Conservation (phyloP, 495 filamentous ascomycete genomes). For the Penicillium taxi region DNA sequence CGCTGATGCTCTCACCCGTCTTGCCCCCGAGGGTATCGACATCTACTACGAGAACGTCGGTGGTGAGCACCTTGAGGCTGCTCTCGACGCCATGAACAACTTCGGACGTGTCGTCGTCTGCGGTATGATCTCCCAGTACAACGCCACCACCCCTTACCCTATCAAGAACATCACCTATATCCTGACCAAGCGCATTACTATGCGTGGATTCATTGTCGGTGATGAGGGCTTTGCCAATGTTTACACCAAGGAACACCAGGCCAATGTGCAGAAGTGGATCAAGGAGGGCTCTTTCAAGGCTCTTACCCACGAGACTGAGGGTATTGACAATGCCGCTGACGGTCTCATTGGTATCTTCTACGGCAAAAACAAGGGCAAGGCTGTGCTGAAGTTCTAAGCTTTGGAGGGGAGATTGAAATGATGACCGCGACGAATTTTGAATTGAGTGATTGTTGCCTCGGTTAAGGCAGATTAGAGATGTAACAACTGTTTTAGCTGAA, state of each 20-base stretch:
- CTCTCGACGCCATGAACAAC: constrained; percentile 58
- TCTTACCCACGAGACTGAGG: constrained; percentile 59
- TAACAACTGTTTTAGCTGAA: neutral
- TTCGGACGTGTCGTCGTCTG: constrained; percentile 64
- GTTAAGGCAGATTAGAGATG: constrained; percentile 5
- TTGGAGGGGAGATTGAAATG: constrained; percentile 5
- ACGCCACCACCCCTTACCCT: constrained; percentile 52
- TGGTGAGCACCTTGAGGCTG: constrained; percentile 77
- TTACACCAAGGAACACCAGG: constrained; percentile 69
- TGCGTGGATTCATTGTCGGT: constrained; percentile 73
- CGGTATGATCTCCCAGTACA: constrained; percentile 76
- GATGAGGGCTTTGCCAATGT: constrained; percentile 60
- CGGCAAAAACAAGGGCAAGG: constrained; percentile 91
- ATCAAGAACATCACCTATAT: constrained; percentile 56
- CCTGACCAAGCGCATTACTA: constrained; percentile 48
- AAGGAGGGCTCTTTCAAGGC: constrained; percentile 72
- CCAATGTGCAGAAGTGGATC: constrained; percentile 78
- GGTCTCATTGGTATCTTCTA: constrained; percentile 80
- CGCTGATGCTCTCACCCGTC: constrained; percentile 57
- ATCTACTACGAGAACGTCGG: constrained; percentile 97
- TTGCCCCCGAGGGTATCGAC: constrained; percentile 78
- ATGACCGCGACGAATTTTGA: constrained; percentile 7
- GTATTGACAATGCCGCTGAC: constrained; percentile 74
- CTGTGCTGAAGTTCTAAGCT: constrained; percentile 63
- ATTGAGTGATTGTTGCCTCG: neutral